Evolutionary conservation across 305 asterid genomes (phyloP).

Genomic region (Fraxinus paxiana): DNA sequence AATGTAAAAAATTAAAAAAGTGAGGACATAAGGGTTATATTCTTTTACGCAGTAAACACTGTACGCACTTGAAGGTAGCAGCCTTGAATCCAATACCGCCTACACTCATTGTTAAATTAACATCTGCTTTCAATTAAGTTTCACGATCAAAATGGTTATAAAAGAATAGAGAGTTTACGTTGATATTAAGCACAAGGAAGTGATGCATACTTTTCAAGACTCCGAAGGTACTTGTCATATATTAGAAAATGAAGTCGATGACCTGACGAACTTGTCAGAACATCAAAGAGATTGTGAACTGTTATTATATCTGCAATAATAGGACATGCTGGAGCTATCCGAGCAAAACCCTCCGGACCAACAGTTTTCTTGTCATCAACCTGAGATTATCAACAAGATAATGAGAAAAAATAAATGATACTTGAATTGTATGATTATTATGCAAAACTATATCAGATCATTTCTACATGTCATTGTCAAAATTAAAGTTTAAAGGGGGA

Average conservation of each 20-base stretch:
- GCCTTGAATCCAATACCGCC: conserved; percentile 3
- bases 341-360: conserved; percentile 84
- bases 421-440: not conserved
- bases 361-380: conserved; percentile 83
- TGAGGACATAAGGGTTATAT: conserved; percentile 4
- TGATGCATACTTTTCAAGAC: conserved; percentile 74
- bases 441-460: conserved; percentile 6
- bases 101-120: not conserved
- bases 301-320: conserved; percentile 73
- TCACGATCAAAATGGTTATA: conserved; percentile 1
- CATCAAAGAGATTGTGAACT: conserved; percentile 85
- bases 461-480: conserved; percentile 5
- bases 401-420: conserved; percentile 19
- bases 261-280: conserved; percentile 63
- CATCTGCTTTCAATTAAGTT: conserved; percentile 14
- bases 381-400: conserved; percentile 40
- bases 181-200: conserved; percentile 31
- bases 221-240: conserved; percentile 75
- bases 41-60: not conserved
- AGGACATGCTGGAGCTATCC: conserved; percentile 84
- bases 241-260: conserved; percentile 80
- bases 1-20: not conserved
- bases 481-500: conserved; percentile 6
- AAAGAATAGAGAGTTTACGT: conserved; percentile 13
- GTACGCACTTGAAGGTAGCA: conserved; percentile 8